Evolutionary conservation across 2,329 filamentous ascomycete genomes (phyloP), one percentile per base, ranked within the genome.

Genomic region (Arthroderma uncinatum): DNA sequence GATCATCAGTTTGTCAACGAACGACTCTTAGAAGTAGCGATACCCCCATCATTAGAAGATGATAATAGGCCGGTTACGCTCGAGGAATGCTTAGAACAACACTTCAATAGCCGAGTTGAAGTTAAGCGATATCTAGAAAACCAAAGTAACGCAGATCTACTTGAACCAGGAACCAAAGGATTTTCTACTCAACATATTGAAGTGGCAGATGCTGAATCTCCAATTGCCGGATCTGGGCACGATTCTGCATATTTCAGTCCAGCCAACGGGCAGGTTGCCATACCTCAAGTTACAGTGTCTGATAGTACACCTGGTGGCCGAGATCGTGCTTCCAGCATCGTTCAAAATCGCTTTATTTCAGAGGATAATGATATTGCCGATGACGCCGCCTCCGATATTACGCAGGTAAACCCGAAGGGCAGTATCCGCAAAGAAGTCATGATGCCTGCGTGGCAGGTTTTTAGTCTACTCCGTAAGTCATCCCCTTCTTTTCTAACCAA

Each of bases 361-460:
- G 67, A 71, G 25, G 61, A 64, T 12, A 62, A 76, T 78, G 57
- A 77, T 74, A 63, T 71, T 58, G 59, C 66, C 55, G 68, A 64
- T 48, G 66, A 66, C 52, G n/a, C 10, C 0, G 36, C 21, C 21
- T 23, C 23, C 5, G 36, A 28, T 28, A 33, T 23, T 14, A 19
- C 37, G n/a, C 16, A 16, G 53, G 40, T 21, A 40, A 14, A 12
- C 8, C 60, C 54, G 21, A 60, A 60, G 56, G 58, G 58, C 34
- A 67, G 70, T 58, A 66, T 79, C 53, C 71, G 79, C 62, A 95
- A 92, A 67, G 91, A 95, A 65, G 87, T 97, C 12, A 85, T 92
- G 58, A 95, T 97, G 76, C 92, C 92, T 37, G 93, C 93, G 1
- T 97, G 91, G 90, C 92, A 96, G 66, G 95, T 97, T 67, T 97